phyloP scores from a whole-genome alignment of 108 stramenopile genomes.

The Fistulifera pelliculosa region DNA sequence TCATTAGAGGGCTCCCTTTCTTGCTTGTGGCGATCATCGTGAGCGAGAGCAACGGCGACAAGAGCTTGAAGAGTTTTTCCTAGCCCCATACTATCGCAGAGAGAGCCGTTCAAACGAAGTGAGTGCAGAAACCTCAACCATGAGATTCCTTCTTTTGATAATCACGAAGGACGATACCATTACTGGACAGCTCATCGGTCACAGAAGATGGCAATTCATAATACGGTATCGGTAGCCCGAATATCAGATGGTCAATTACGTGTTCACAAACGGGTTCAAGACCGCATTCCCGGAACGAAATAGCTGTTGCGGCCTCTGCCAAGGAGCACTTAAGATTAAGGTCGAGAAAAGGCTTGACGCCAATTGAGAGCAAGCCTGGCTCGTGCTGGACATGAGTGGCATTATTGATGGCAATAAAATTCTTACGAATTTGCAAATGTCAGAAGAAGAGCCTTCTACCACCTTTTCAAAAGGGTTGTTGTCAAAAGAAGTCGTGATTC shows the following conservation, averaged over 20 bases:
- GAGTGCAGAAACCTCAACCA: slow-evolving; percentile 81
- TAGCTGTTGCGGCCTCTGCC: slow-evolving; percentile 19
- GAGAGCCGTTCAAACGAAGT: slow-evolving; percentile 65
- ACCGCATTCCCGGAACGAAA: slow-evolving; percentile 5
- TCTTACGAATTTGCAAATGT: slow-evolving; percentile 52
- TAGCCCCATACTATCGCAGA: slow-evolving; percentile 86
- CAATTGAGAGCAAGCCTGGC: slow-evolving; percentile 41
- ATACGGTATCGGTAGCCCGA: slow-evolving; percentile 67
- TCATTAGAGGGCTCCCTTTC: slow-evolving; percentile 1
- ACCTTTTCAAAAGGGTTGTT: slow-evolving; percentile 2
- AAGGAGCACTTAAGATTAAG: slow-evolving; percentile 76
- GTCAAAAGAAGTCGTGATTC: slow-evolving; percentile 6
- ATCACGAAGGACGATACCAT: slow-evolving; percentile 40
- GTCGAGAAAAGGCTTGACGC: slow-evolving; percentile 62
- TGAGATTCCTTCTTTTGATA: slow-evolving; percentile 84
- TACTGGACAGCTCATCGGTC: slow-evolving; percentile 17
- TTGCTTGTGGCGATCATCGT: slow-evolving; percentile 11
- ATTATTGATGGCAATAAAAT: slow-evolving; percentile 62
- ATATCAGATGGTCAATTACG: slow-evolving; percentile 81
- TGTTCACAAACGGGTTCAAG: slow-evolving; percentile 12
- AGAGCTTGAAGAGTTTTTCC: slow-evolving; percentile 79
- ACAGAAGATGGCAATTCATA: slow-evolving; percentile 40
- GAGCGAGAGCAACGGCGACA: slow-evolving; percentile 50
- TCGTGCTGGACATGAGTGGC: slow-evolving; percentile 67
- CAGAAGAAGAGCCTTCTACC: slow-evolving; percentile 17